These are phyloP conservation scores for Arachnomyces sp. DNA, from an alignment of 2,329 filamentous ascomycete species.

Conservation along the genomic window DNA sequence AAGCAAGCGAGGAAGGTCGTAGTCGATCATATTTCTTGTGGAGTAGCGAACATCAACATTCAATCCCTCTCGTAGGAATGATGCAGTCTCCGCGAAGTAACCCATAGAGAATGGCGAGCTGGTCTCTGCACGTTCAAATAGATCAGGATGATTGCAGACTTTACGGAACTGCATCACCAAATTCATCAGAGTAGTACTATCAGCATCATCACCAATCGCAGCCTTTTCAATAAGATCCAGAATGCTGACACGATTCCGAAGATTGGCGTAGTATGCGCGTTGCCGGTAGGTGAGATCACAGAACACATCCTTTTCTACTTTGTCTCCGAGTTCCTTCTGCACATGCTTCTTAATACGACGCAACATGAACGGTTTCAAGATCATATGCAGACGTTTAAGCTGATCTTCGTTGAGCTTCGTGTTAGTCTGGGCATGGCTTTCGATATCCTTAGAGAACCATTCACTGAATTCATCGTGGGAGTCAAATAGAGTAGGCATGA, in stretches of 20 bases:
- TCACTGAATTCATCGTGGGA: slow-evolving; percentile 47
- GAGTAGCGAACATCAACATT: slow-evolving; percentile 80
- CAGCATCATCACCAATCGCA: slow-evolving; percentile 85
- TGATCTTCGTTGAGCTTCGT: slow-evolving; percentile 99
- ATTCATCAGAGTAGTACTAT: slow-evolving; percentile 96
- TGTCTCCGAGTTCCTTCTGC: slow-evolving; percentile 96
- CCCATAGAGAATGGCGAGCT: slow-evolving; percentile 74
- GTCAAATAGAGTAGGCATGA: slow-evolving; percentile 97
- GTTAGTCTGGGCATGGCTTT: slow-evolving; percentile 96
- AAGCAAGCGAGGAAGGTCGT: slow-evolving; percentile 71
- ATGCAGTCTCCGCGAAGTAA: slow-evolving; percentile 91
- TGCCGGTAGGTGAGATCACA: slow-evolving; percentile 96
- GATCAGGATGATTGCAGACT: slow-evolving; percentile 95
- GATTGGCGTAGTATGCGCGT: slow-evolving; percentile 81
- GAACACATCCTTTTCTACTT: slow-evolving; percentile 94
- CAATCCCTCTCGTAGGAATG: slow-evolving; percentile 81
- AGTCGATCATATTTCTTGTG: slow-evolving; percentile 77
- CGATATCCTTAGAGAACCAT: slow-evolving; percentile 60
- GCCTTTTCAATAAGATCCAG: slow-evolving; percentile 98
- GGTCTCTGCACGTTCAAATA: slow-evolving; percentile 92
- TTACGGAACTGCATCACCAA: slow-evolving; percentile 99
- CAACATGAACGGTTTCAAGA: slow-evolving; percentile 98
- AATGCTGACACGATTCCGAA: slow-evolving; percentile 95
- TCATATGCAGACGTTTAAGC: slow-evolving; percentile 94
- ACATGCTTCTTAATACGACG: slow-evolving; percentile 99